phyloP scores from a whole-genome alignment of 805 yeast genomes.

The Jamesozyma lodderae region DNA sequence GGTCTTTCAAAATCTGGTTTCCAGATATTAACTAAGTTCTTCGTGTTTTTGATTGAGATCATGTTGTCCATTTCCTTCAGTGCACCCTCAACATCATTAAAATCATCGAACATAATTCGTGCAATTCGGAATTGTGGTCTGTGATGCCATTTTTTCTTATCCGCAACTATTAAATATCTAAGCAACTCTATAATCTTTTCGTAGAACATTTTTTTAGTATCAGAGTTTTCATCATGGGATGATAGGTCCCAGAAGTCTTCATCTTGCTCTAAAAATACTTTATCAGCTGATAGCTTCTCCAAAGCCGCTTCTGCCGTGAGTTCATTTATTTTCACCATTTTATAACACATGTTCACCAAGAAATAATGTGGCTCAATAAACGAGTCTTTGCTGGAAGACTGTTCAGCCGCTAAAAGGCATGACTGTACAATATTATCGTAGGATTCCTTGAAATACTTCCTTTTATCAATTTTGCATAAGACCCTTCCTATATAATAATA shows the following conservation, averaged over 20 bases:
- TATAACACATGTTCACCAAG: slow-evolving; percentile 48
- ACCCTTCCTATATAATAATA: slow-evolving; percentile 52
- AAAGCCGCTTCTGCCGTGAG: slow-evolving; percentile 35
- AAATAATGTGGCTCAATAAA: slow-evolving; percentile 74
- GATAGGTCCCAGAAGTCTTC: slow-evolving; percentile 21
- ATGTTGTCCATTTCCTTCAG: slow-evolving; percentile 53
- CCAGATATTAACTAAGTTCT: slow-evolving; percentile 80
- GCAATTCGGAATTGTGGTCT: slow-evolving; percentile 71
- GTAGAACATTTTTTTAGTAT: slow-evolving; percentile 28
- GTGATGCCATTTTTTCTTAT: slow-evolving; percentile 89
- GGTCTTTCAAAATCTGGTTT: slow-evolving; percentile 87
- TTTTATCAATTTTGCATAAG: slow-evolving; percentile 39
- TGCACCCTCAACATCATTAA: slow-evolving; percentile 46
- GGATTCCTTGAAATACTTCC: slow-evolving; percentile 9
- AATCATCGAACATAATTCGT: slow-evolving; percentile 45
- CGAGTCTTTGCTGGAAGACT: slow-evolving; percentile 39
- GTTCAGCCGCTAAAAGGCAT: slow-evolving; percentile 33
- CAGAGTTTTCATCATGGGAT: slow-evolving; percentile 4
- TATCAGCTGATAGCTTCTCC: slow-evolving; percentile 33
- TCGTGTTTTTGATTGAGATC: slow-evolving; percentile 57
- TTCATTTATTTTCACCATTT: slow-evolving; percentile 36
- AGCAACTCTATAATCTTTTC: slow-evolving; percentile 38
- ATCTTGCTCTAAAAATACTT: slow-evolving; percentile 20
- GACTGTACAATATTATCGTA: slow-evolving; percentile 35
- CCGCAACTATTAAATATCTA: slow-evolving; percentile 42